phyloP scores from a whole-genome alignment of 192 early-diverging fungal species.

The Coemansia aciculifera region DNA sequence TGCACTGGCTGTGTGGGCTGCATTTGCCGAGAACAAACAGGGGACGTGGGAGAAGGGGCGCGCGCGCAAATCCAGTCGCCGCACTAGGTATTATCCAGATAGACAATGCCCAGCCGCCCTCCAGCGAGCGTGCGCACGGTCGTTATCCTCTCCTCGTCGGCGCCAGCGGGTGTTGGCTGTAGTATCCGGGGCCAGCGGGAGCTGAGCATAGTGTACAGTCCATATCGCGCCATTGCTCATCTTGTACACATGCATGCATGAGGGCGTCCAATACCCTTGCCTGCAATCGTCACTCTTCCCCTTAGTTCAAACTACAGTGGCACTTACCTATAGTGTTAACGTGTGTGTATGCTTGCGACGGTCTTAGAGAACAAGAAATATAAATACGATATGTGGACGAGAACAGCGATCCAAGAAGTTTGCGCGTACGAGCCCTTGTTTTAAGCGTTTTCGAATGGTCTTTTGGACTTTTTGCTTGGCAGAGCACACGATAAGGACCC shows the following conservation, averaged over 20 bases:
- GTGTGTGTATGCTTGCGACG: background rate
- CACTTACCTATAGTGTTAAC: constrained; percentile 2
- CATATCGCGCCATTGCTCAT: background rate
- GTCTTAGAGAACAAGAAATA: background rate
- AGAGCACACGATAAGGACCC: background rate
- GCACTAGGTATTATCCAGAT: background rate
- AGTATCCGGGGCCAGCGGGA: background rate
- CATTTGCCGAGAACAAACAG: constrained; percentile 5
- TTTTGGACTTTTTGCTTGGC: constrained; percentile 4
- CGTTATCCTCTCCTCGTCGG: constrained; percentile 1
- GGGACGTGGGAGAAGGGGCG: constrained; percentile 10
- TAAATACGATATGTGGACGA: background rate
- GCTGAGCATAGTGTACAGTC: background rate
- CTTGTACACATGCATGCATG: background rate
- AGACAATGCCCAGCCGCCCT: constrained; percentile 1
- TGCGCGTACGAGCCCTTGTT: background rate
- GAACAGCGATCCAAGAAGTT: constrained; percentile 6
- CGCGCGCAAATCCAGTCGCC: constrained; percentile 10
- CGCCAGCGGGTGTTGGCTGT: background rate
- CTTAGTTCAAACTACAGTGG: constrained; percentile 3
- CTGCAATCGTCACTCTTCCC: background rate
- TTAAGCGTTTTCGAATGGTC: background rate
- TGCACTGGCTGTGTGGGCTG: constrained; percentile 6
- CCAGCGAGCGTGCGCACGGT: background rate
- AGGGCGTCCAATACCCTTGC: background rate